Conservation (phyloP, 139 green algal genomes). For the Volvox reticuliferus region DNA sequence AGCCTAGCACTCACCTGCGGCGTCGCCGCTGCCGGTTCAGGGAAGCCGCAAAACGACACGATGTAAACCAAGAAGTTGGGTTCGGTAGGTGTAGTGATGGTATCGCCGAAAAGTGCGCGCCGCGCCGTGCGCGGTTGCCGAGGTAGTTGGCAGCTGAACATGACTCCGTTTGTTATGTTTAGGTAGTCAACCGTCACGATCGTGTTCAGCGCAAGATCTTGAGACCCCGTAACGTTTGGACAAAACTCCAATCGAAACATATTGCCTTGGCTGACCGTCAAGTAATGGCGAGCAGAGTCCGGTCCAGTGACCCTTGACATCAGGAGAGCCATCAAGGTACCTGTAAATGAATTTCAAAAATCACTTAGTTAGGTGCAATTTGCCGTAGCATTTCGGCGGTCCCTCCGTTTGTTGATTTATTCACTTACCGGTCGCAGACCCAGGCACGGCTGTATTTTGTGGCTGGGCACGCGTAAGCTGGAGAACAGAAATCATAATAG, state of each 20-base stretch:
- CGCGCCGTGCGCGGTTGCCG: neutral
- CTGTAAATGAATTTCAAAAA: neutral
- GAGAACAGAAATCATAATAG: neutral
- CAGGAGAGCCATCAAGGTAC: neutral
- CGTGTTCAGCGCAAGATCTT: neutral
- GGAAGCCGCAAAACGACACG: neutral
- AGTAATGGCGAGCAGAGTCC: neutral
- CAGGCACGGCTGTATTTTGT: neutral
- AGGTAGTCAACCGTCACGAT: neutral
- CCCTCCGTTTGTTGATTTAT: neutral
- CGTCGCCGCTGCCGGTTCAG: neutral
- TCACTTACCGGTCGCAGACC: neutral
- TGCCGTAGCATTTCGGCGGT: neutral
- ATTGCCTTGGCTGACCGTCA: neutral
- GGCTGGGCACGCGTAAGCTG: neutral
- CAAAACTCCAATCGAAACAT: neutral
- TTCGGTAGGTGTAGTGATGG: neutral
- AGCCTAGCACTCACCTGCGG: neutral
- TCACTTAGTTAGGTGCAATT: neutral
- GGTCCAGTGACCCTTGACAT: neutral
- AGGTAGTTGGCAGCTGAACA: neutral
- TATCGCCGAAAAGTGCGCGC: neutral
- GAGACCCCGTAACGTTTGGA: neutral
- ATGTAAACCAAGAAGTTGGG: conserved; percentile 4
- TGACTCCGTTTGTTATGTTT: neutral